Evolutionary conservation across 2,329 filamentous ascomycete species (phyloP).

Genomic region (Ophiostoma australiae): DNA sequence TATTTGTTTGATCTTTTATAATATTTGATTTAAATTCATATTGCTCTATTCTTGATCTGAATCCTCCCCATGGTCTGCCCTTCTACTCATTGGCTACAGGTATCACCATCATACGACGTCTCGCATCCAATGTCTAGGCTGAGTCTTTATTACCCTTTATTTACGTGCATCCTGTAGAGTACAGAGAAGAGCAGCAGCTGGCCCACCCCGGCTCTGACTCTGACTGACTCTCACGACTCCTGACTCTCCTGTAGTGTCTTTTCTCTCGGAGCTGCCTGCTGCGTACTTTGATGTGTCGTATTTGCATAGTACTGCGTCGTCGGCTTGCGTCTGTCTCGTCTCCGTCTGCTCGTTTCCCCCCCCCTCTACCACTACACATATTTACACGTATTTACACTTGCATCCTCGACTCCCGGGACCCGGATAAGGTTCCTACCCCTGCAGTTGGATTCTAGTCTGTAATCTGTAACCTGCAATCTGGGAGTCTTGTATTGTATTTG

Average conservation of each 20-base stretch:
- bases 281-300: not conserved
- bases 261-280: not conserved
- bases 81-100: no score
- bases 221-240: not conserved
- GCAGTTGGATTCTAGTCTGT: not conserved
- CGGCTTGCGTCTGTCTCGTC: not conserved
- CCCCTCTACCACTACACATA: not conserved
- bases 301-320: not conserved
- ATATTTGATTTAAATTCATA: not conserved
- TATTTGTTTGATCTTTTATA: not conserved
- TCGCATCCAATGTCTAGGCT: no score
- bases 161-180: no score
- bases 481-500: not conserved
- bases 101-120: no score
- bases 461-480: no score
- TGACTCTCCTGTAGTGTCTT: constrained; percentile 6
- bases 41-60: no score
- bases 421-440: constrained; percentile 8
- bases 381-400: not conserved
- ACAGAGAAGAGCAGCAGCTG: no score
- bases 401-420: not conserved
- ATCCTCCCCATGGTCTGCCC: no score
- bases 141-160: no score
- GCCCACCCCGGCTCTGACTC: not conserved
- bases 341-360: not conserved